Conservation (phyloP, 1,139 yeast species). For the Lodderomyces margitis region DNA sequence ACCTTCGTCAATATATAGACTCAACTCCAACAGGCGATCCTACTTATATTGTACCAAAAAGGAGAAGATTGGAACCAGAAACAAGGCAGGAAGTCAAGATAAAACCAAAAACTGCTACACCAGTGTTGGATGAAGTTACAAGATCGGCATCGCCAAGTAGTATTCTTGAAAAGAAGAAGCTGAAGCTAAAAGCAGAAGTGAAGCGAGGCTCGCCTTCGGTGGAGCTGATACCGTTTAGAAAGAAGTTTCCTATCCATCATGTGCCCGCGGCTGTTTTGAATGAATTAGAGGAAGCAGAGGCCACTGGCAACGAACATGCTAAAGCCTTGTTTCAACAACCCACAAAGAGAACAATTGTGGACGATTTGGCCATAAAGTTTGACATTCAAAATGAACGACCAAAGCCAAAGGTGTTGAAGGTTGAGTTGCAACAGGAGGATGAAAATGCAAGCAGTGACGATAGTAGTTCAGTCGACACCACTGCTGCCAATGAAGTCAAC, state of each 20-base stretch:
- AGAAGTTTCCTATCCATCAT: conserved; percentile 36
- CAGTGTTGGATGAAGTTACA: not conserved
- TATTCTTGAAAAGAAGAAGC: not conserved
- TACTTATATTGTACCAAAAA: conserved; percentile 18
- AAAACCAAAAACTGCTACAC: not conserved
- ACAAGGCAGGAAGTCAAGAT: conserved; percentile 1
- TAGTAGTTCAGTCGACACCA: conserved; percentile 18
- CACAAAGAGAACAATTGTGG: conserved; percentile 37
- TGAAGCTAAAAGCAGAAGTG: conserved; percentile 5
- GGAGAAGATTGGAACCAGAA: conserved; percentile 11
- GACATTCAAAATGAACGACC: conserved; percentile 44
- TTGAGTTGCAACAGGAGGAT: conserved; percentile 27
- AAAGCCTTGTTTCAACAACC: conserved; percentile 25
- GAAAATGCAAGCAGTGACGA: conserved; percentile 15
- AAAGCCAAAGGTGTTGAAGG: conserved; percentile 25
- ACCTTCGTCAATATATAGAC: conserved; percentile 41
- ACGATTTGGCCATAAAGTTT: conserved; percentile 37
- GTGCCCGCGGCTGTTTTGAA: conserved; percentile 29
- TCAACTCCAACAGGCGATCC: conserved; percentile 42
- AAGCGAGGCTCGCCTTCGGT: conserved; percentile 3
- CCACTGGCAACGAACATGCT: conserved; percentile 16
- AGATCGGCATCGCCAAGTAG: not conserved
- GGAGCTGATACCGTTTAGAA: conserved; percentile 16
- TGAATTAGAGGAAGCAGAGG: conserved; percentile 19
- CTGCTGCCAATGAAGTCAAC: conserved; percentile 9